phyloP scores from a whole-genome alignment of 306 rosid species.

The Rosa multiflora region DNA sequence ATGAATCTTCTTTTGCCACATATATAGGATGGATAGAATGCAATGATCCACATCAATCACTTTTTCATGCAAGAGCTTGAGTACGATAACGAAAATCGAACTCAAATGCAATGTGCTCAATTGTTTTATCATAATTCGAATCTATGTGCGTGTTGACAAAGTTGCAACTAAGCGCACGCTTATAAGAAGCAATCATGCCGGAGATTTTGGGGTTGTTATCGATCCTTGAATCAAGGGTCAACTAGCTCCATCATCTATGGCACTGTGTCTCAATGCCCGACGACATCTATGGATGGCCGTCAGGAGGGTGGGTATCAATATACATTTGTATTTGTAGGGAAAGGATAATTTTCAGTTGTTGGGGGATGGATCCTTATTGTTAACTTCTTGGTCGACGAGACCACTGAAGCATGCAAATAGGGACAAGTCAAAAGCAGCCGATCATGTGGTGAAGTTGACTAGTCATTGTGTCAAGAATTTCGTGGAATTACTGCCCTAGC shows the following conservation, averaged over 20 bases:
- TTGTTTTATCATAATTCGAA: background rate
- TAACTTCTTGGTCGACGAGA: background rate
- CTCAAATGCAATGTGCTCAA: background rate
- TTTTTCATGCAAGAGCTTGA: background rate
- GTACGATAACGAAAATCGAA: background rate
- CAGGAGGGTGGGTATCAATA: background rate
- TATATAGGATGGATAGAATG: background rate
- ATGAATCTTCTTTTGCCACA: background rate
- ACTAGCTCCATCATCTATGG: slow-evolving; percentile 3
- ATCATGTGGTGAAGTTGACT: slow-evolving; percentile 3
- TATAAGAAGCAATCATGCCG: slow-evolving; percentile 11
- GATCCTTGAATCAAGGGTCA: slow-evolving; percentile 18
- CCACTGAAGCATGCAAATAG: background rate
- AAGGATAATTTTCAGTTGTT: too few species aligned
- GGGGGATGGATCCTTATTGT: background rate
- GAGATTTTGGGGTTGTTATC: slow-evolving; percentile 4
- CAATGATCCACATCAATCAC: background rate
- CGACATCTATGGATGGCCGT: background rate
- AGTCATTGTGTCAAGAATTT: background rate
- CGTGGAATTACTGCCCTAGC: background rate
- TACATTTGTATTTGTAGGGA: background rate
- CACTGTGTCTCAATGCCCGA: slow-evolving; percentile 14
- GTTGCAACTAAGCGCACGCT: slow-evolving; percentile 4
- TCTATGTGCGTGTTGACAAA: slow-evolving; percentile 4
- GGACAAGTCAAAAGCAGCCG: slow-evolving; percentile 1